phyloP scores from a whole-genome alignment of 2,329 filamentous ascomycete species.

The Coniochaeta sp. region DNA sequence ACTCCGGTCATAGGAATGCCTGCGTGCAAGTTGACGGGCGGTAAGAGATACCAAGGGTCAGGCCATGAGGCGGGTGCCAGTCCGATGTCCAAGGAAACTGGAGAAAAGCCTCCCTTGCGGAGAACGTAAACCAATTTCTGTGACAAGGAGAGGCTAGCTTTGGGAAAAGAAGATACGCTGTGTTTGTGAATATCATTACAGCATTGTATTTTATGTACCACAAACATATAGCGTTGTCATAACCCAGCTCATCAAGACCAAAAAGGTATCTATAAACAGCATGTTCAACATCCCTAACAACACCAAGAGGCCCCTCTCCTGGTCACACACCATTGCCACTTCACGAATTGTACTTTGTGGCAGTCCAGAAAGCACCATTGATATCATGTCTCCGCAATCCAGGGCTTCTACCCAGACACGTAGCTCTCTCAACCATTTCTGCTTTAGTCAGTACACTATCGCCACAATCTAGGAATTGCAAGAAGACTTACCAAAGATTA shows the following conservation, averaged over 20 bases:
- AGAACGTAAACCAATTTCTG: too few relatives aligned
- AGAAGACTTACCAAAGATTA: conserved; percentile 16
- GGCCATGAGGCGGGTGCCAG: too few relatives aligned
- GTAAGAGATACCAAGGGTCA: too few relatives aligned
- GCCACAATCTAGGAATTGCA: not conserved
- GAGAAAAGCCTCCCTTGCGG: not conserved
- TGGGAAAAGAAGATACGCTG: too few relatives aligned
- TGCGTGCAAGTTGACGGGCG: too few relatives aligned
- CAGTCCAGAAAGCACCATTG: conserved; percentile 19
- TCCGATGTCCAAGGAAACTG: not conserved
- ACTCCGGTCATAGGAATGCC: too few relatives aligned
- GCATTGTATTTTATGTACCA: not conserved
- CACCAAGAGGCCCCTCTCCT: not conserved
- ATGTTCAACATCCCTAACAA: not conserved
- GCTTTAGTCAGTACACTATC: not conserved
- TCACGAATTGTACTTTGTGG: not conserved
- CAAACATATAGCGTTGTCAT: not conserved
- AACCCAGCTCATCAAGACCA: not conserved
- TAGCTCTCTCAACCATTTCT: conserved; percentile 19
- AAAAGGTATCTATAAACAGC: not conserved
- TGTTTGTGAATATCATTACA: not conserved
- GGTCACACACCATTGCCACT: not conserved
- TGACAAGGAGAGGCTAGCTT: too few relatives aligned
- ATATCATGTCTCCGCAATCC: conserved; percentile 21
- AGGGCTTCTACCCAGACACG: conserved; percentile 22